phyloP scores from a whole-genome alignment of 768 basidiomycete genomes.

The Macrolepiota albuminosa region DNA sequence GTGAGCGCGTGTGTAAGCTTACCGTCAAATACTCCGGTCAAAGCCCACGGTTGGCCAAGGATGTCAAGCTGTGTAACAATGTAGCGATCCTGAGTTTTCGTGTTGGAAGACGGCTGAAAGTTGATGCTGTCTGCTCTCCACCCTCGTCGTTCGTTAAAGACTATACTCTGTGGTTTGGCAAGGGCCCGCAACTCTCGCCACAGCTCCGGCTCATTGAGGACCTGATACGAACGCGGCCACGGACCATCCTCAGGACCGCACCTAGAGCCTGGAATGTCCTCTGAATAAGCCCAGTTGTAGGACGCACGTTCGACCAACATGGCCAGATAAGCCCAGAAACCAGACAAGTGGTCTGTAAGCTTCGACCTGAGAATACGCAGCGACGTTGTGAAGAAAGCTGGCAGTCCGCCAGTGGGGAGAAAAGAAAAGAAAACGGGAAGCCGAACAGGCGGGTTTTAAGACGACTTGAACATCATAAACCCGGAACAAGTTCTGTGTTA shows the following conservation, averaged over 20 bases:
- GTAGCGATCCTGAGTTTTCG: constrained; percentile 60
- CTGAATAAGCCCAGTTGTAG: constrained; percentile 43
- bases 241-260: constrained; percentile 61
- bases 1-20: constrained; percentile 18
- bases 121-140: constrained; percentile 56
- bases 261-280: constrained; percentile 59
- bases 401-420: constrained; percentile 1
- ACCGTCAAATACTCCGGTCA: constrained; percentile 72
- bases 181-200: constrained; percentile 47
- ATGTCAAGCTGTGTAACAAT: constrained; percentile 54
- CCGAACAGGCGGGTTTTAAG: constrained; percentile 9
- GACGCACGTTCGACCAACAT: constrained; percentile 37
- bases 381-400: constrained; percentile 12
- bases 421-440: background rate
- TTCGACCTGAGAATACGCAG: constrained; percentile 5
- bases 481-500: constrained; percentile 9
- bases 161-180: constrained; percentile 45
- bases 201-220: constrained; percentile 45
- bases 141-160: constrained; percentile 28
- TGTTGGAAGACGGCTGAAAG: constrained; percentile 56
- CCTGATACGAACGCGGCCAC: constrained; percentile 57
- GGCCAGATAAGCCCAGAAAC: constrained; percentile 21
- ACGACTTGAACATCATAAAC: constrained; percentile 13
- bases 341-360: constrained; percentile 12
- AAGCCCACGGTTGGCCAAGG: constrained; percentile 52